Conservation (phyloP, 805 yeast species). For the Saccharomycopsis sp. region DNA sequence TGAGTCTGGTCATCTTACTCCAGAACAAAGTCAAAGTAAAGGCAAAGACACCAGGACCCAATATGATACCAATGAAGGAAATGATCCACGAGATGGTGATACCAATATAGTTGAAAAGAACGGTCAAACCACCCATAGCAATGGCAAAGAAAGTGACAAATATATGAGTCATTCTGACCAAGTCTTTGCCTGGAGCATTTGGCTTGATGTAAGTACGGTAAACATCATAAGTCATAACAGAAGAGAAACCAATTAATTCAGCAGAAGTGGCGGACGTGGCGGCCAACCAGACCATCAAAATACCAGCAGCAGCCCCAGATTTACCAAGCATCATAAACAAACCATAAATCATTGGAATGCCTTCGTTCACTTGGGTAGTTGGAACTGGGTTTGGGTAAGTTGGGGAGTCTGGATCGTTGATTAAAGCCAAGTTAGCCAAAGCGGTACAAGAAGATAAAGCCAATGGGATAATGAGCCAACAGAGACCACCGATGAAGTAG, state of each 20-base stretch:
- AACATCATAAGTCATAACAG: slow-evolving; percentile 39
- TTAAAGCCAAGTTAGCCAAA: slow-evolving; percentile 32
- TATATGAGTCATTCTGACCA: slow-evolving; percentile 36
- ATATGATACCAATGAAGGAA: slow-evolving; percentile 35
- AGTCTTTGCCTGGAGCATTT: slow-evolving; percentile 34
- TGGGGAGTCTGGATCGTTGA: slow-evolving; percentile 29
- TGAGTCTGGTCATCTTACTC: slow-evolving; percentile 30
- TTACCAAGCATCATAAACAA: slow-evolving; percentile 35
- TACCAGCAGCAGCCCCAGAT: slow-evolving; percentile 35
- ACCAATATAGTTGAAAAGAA: slow-evolving; percentile 32
- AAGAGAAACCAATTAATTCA: slow-evolving; percentile 35
- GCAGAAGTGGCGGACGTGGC: slow-evolving; percentile 36
- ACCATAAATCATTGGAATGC: slow-evolving; percentile 36
- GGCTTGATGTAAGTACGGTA: slow-evolving; percentile 38
- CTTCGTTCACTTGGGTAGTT: slow-evolving; percentile 29
- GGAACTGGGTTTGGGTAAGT: slow-evolving; percentile 29
- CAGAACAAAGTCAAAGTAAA: slow-evolving; percentile 33
- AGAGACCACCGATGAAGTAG: slow-evolving; percentile 33
- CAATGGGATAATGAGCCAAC: slow-evolving; percentile 35
- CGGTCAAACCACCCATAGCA: slow-evolving; percentile 35
- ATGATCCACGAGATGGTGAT: slow-evolving; percentile 33
- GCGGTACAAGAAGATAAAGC: slow-evolving; percentile 33
- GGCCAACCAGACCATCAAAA: slow-evolving; percentile 36
- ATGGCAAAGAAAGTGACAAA: slow-evolving; percentile 35
- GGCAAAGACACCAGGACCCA: slow-evolving; percentile 36